These are phyloP conservation scores for Quercus alba DNA, from an alignment of 306 rosid species.

Conservation along the genomic window DNA sequence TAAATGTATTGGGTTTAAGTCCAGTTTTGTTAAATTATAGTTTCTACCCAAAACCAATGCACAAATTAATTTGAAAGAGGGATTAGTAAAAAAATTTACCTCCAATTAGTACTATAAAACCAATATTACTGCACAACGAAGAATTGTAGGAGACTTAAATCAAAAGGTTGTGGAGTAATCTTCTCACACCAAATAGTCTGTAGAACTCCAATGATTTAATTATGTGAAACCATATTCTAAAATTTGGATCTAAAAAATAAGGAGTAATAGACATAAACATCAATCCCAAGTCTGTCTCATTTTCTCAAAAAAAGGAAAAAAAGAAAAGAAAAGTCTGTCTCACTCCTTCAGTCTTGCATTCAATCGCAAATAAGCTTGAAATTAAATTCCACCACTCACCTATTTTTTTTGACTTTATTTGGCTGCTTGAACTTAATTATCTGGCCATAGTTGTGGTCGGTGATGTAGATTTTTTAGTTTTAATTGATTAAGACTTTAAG, in stretches of 20 bases:
- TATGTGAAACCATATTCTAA: background rate
- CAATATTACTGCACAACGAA: no score
- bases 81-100: no score
- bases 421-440: no score
- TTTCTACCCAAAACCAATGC: no score
- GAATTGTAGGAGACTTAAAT: no score
- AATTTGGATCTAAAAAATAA: background rate
- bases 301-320: background rate
- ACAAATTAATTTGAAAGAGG: no score
- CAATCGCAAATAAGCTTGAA: background rate
- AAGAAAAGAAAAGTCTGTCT: no score
- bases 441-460: background rate
- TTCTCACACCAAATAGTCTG: background rate
- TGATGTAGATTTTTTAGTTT: background rate
- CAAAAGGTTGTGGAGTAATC: no score
- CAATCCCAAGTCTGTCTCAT: background rate
- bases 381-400: background rate
- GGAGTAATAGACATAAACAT: background rate
- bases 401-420: background rate
- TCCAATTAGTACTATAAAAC: no score
- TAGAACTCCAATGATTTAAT: background rate
- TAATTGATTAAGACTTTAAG: background rate
- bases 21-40: no score
- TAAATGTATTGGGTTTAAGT: no score
- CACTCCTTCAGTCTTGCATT: no score